phyloP scores from a whole-genome alignment of 176 grass and related monocot genomes.

The Echinochloa phyllopogon region DNA sequence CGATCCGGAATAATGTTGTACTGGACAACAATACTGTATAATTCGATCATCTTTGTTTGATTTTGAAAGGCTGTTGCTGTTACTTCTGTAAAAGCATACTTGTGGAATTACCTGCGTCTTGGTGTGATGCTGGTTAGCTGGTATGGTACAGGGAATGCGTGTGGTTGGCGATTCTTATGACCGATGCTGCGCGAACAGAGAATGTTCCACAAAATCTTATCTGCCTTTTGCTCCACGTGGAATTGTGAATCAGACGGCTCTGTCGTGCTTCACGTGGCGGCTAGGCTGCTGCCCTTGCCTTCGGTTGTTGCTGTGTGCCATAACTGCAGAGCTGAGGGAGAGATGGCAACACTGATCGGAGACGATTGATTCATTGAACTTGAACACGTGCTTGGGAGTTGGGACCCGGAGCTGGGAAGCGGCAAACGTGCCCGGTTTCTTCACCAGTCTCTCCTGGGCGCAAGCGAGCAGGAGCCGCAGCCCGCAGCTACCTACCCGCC shows the following conservation, averaged over 20 bases:
- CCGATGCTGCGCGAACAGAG: background rate
- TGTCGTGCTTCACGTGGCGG: too few species aligned
- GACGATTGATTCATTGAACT: background rate
- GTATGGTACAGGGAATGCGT: background rate
- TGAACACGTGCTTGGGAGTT: background rate
- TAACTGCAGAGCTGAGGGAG: background rate
- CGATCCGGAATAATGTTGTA: constrained; percentile 46
- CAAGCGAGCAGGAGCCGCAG: background rate
- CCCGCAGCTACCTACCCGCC: constrained; percentile 1
- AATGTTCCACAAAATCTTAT: background rate
- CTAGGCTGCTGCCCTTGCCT: background rate
- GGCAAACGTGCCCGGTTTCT: background rate
- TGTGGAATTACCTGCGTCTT: background rate
- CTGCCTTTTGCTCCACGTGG: background rate
- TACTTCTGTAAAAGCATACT: background rate
- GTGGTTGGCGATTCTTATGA: background rate
- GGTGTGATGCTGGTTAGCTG: background rate
- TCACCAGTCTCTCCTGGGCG: background rate
- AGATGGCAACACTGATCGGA: background rate
- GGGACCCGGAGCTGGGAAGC: background rate
- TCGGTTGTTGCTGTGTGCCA: background rate
- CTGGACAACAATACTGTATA: constrained; percentile 5
- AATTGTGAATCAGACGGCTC: background rate
- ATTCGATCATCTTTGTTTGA: constrained; percentile 1
- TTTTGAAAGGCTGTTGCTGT: background rate